Conservation (phyloP, 1,139 yeast species). For the Debaryomyces robertsiae region DNA sequence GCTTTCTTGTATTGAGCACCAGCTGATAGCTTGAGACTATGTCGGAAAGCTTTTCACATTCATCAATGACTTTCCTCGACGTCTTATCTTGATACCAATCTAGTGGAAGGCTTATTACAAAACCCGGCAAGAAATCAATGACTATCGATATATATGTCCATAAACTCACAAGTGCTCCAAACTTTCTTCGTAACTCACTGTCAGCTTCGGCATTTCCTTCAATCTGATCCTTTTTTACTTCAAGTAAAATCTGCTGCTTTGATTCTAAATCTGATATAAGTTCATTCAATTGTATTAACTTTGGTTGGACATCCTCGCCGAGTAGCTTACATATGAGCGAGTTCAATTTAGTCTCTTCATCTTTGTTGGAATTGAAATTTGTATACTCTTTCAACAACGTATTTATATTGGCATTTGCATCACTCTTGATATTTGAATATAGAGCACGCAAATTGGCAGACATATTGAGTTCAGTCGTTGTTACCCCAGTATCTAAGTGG, state of each 20-base stretch:
- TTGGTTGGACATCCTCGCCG: constrained; percentile 17
- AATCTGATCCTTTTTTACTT: constrained; percentile 11
- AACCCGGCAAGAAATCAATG: constrained; percentile 34
- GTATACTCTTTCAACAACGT: constrained; percentile 21
- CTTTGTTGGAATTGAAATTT: constrained; percentile 12
- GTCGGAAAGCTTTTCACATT: constrained; percentile 27
- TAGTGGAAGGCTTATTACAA: constrained; percentile 35
- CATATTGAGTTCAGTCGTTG: constrained; percentile 34
- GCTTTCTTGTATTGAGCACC: constrained; percentile 19
- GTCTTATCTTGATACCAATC: constrained; percentile 39
- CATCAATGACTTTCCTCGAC: constrained; percentile 28
- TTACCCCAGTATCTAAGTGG: constrained; percentile 29
- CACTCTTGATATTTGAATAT: constrained; percentile 18
- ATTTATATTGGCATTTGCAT: constrained; percentile 19
- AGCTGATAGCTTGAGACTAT: constrained; percentile 25
- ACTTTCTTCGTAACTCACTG: constrained; percentile 5
- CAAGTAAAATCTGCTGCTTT: constrained; percentile 12
- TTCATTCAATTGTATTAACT: constrained; percentile 18
- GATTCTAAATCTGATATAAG: constrained; percentile 19
- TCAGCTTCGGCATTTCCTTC: constrained; percentile 3
- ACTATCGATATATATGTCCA: constrained; percentile 30
- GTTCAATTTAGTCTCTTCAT: constrained; percentile 10
- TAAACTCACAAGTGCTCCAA: constrained; percentile 19
- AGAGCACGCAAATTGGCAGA: constrained; percentile 27
- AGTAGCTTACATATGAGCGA: constrained; percentile 11